Evolutionary conservation across 768 basidiomycete species (phyloP).

Genomic region (Rhodosporidiobolus odoratus): DNA sequence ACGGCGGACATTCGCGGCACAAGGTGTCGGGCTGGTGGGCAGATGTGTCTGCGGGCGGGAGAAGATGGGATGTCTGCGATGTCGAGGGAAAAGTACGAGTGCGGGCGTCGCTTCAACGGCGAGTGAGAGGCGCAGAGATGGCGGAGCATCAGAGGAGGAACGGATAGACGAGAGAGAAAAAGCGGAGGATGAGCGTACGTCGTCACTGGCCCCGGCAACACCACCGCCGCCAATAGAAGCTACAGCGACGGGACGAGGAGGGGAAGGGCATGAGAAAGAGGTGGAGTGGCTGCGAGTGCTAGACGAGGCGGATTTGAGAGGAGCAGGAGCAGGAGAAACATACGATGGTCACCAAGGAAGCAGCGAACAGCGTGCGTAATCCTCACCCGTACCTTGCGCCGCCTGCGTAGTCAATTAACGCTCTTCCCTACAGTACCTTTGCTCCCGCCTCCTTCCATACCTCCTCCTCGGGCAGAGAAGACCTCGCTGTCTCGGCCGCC

Average conservation of each 20-base stretch:
- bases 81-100: constrained; percentile 10
- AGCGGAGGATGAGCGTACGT: background rate
- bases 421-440: too few species aligned
- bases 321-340: background rate
- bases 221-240: background rate
- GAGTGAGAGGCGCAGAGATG: too few species aligned
- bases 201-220: background rate
- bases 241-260: background rate
- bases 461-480: too few species aligned
- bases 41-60: constrained; percentile 28
- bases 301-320: background rate
- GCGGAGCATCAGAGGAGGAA: background rate
- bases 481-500: too few species aligned
- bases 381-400: too few species aligned
- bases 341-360: background rate
- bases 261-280: background rate
- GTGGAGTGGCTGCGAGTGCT: background rate
- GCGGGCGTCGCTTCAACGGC: background rate
- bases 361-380: background rate
- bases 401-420: too few species aligned
- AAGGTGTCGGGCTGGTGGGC: too few species aligned
- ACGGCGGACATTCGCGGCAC: background rate
- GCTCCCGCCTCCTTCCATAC: too few species aligned
- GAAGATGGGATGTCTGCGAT: background rate
- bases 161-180: background rate